Evolutionary conservation across 2,329 filamentous ascomycete genomes (phyloP), one percentile per base, ranked within the genome.

Genomic region (Calonectria henricotiae): DNA sequence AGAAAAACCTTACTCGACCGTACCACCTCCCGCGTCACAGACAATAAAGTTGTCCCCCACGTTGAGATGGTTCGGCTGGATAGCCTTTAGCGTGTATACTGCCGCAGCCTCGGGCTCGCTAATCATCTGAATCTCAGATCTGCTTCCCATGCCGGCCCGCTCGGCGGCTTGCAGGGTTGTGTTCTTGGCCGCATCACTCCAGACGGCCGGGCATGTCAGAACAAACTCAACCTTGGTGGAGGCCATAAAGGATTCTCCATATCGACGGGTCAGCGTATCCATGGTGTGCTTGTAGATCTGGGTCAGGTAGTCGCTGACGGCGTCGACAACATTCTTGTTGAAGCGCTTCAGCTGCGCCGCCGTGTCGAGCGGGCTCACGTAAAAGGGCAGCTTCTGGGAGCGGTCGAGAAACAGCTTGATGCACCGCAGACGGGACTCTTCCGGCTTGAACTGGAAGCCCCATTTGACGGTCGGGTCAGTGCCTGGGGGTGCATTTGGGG

Each of bases 381-480:
- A 96, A 74, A 94, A 93, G 8, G 93, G 93, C 27, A 96, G 86
- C 81, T 94, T 94, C 81, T 95, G 93, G 49, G 92, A 91, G 25
- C 92, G 90, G 80, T 96, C 93, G 41, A 96, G 90, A 78, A 95
- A 95, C 27, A 96, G 88, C 85, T 96, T 96, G 85, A 96, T 94
- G 80, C 93, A 96, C 12, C 93, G 91, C 32, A 96, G 87, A 23
- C 93, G 89, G 54, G 91, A 87, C 81, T 94, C 92, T 77, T 94
- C 92, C 1, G 93, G 92, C 77, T 90, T 91, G 86, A 95, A 94
- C 80, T 95, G 92, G 80, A 95, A 95, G 0, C 93, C 93, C 93
- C 93, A 96, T 89, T 92, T 92, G 58, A 89, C 84, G 1, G 79
- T 87, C 7, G 89, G 86, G 8, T 83, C 80, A 1, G 84, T 79